Percentiles rank a stretch among this genome's conserved stretches.
These are phyloP conservation scores for Thalassiosira livingstoniorum DNA, from an alignment of 352 stramenopile genomes.

Conservation along the genomic window DNA sequence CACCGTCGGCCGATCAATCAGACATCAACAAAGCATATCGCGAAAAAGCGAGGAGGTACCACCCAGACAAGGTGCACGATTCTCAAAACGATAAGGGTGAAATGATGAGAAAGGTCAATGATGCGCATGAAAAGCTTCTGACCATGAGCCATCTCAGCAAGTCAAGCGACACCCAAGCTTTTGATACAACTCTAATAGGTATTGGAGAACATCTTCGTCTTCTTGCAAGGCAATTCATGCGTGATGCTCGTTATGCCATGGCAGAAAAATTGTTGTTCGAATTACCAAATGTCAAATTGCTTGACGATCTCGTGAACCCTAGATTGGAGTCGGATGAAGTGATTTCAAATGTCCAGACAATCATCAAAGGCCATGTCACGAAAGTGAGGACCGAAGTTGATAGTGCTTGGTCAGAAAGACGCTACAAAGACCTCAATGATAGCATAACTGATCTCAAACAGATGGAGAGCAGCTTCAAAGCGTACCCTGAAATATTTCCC, in stretches of 20 bases:
- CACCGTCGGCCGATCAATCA: conserved; percentile 51
- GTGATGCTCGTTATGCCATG: conserved; percentile 54
- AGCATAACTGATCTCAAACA: conserved; percentile 66
- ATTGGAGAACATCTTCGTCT: conserved; percentile 49
- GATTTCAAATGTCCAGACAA: conserved; percentile 20
- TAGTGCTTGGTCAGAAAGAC: conserved; percentile 59
- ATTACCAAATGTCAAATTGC: conserved; percentile 42
- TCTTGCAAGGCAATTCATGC: conserved; percentile 48
- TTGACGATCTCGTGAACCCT: conserved; percentile 58
- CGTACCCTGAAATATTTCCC: conserved; percentile 65
- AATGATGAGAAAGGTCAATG: conserved; percentile 51
- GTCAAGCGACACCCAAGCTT: conserved; percentile 31
- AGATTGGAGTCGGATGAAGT: conserved; percentile 38
- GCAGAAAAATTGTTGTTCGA: conserved; percentile 56
- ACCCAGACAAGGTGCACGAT: conserved; percentile 66
- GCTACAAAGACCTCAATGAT: conserved; percentile 72
- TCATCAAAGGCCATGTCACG: conserved; percentile 64
- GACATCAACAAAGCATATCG: conserved; percentile 67
- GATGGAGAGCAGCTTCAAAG: conserved; percentile 69
- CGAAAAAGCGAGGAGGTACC: conserved; percentile 42
- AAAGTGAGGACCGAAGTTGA: conserved; percentile 64
- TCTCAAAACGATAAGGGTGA: conserved; percentile 14
- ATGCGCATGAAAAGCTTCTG: conserved; percentile 49
- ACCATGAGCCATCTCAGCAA: conserved; percentile 22
- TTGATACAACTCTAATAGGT: conserved; percentile 50